Percentiles rank a stretch among this genome's conserved stretches.
These are phyloP conservation scores for Monascus ruber DNA, from an alignment of 2,329 filamentous ascomycete genomes.

Conservation along the genomic window DNA sequence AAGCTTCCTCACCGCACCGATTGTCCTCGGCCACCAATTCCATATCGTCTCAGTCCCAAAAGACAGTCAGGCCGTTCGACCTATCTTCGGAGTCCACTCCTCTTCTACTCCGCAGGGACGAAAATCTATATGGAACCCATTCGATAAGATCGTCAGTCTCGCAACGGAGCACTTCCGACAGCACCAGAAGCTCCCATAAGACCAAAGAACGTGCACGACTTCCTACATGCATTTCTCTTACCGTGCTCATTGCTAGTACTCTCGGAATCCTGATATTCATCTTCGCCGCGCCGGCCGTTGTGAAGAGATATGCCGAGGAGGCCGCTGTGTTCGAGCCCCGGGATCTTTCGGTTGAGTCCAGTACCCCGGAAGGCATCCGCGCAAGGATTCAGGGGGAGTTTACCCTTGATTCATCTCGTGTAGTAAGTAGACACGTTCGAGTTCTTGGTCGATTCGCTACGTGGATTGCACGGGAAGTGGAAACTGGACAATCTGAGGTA, in stretches of 20 bases:
- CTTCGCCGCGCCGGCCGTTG: slow-evolving; percentile 68
- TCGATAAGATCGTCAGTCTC: slow-evolving; percentile 11
- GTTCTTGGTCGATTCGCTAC: slow-evolving; percentile 68
- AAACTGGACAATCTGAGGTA: slow-evolving; percentile 61
- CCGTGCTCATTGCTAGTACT: slow-evolving; percentile 50
- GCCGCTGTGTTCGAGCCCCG: slow-evolving; percentile 73
- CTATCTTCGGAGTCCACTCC: slow-evolving; percentile 33
- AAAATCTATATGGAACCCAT: slow-evolving; percentile 23
- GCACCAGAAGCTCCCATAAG: slow-evolving; percentile 6
- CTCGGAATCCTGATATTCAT: slow-evolving; percentile 63
- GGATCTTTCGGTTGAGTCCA: slow-evolving; percentile 71
- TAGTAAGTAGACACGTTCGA: slow-evolving; percentile 58
- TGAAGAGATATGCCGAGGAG: slow-evolving; percentile 77
- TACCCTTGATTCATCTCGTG: slow-evolving; percentile 63
- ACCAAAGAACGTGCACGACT: slow-evolving; percentile 43
- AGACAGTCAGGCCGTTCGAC: slow-evolving; percentile 16
- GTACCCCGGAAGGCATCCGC: slow-evolving; percentile 65
- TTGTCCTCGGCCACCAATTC: slow-evolving; percentile 7
- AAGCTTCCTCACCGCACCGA: slow-evolving; percentile 15
- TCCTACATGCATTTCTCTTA: slow-evolving; percentile 67
- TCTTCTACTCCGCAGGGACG: slow-evolving; percentile 25
- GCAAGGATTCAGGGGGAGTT: slow-evolving; percentile 76
- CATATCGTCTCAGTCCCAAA: slow-evolving; percentile 7
- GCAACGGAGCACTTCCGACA: slow-evolving; percentile 7
- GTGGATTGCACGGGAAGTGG: slow-evolving; percentile 65